Evolutionary conservation across 352 stramenopile species (phyloP), one percentile per base, ranked within the genome.

Genomic region (Phytophthora parvispora): DNA sequence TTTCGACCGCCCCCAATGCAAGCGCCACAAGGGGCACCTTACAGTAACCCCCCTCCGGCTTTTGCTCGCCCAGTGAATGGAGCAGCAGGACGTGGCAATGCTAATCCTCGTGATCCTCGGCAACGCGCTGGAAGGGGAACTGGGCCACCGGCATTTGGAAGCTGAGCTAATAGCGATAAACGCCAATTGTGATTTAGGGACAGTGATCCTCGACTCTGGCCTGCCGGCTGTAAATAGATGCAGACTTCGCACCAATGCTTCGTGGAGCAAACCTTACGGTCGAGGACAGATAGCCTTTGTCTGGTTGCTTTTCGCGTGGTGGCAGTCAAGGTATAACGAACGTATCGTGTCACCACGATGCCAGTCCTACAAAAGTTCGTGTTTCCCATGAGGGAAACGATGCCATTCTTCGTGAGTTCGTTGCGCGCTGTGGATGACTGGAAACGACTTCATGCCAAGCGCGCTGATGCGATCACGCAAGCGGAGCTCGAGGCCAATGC

Each of bases 361-460:
- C 45, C 54, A 28, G 71, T 67, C 25, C 72, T 78, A 64, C 77
- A 90, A 56, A 85, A 85, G 49, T 75, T 90, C 36, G 75, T 86
- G 22, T 89, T 86, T 60, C 71, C 82, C 6, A 89, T 92, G 77
- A 75, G 85, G 24, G 85, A 93, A 22, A 85, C 85, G 1, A 95
- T 94, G 83, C 84, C 87, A n/a, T 81, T 93, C 45, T 95, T 94
- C 54, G 84, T 96, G 60, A 84, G 82, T 34, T 83, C 83, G 15
- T 69, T 94, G 54, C 84, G 85, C 10, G 64, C 78, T 15, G 67
- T 94, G 15, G 86, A 95, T 54, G 81, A 90, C 45, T 93, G 83
- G 83, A 94, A 93, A 55, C 81, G 82, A 38, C 64, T 80, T 22
- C 72, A 92, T 31, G 83, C 87, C 12, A 87, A 85, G 40, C 78